Conservation (phyloP, 345 rosid species). For the Syzygium jambos region DNA sequence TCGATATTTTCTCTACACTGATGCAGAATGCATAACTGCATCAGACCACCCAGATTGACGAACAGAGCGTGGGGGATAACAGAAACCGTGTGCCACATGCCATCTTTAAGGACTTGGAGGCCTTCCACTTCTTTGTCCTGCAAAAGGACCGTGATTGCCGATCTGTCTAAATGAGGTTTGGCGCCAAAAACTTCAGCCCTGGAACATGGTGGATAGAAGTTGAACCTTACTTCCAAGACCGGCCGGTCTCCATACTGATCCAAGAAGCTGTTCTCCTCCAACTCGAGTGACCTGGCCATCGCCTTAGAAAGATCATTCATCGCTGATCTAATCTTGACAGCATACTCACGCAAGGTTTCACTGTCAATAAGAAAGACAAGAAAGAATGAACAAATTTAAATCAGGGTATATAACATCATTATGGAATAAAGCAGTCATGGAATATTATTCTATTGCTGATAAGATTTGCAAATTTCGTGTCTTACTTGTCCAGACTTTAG, state of each 20-base stretch:
- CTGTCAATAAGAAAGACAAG: constrained; percentile 6
- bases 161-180: constrained; percentile 48
- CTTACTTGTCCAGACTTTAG: background rate
- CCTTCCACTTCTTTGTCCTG: constrained; percentile 42
- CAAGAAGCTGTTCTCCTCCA: constrained; percentile 37
- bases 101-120: constrained; percentile 30
- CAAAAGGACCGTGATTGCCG: constrained; percentile 38
- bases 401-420: background rate
- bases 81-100: constrained; percentile 34
- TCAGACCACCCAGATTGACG: constrained; percentile 46
- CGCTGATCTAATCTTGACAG: constrained; percentile 13
- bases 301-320: constrained; percentile 31
- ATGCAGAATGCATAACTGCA: constrained; percentile 19
- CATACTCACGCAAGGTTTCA: constrained; percentile 18
- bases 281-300: constrained; percentile 29
- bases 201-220: constrained; percentile 46
- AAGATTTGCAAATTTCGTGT: background rate
- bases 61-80: constrained; percentile 42
- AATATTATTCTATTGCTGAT: background rate
- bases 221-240: constrained; percentile 28
- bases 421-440: background rate
- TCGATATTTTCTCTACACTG: background rate
- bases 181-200: constrained; percentile 38
- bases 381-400: background rate
- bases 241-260: constrained; percentile 30